Evolutionary conservation across 495 filamentous ascomycete genomes (phyloP), one percentile per base, ranked within the genome.

Genomic region (Xylaria scruposa): DNA sequence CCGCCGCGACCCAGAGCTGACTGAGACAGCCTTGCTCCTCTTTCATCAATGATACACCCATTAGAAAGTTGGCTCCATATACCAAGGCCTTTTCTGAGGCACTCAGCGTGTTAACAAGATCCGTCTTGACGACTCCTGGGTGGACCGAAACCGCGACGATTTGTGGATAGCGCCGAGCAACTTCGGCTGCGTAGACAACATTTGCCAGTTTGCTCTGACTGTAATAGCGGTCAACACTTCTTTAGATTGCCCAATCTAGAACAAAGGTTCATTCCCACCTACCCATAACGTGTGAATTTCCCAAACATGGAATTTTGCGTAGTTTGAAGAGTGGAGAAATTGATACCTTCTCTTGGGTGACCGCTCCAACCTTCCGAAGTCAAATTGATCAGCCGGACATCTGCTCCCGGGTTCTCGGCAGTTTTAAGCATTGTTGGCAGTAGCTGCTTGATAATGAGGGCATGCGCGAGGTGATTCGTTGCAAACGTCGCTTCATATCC

Each of bases 401-500:
- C 80, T 1, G 80, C 71, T 42, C 75, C 75, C 15, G 81, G 80
- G 33, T 80, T 62, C 49, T 81, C 63, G 54, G 85, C 83, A 0
- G 90, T 91, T 33, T 81, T 75, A 31, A 82, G 79, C n/a, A 94
- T 78, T 1, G 82, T 83, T 0, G 90, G 87, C 9, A 93, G 82
- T 8, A 94, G 81, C 8, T 90, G 81, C 59, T 87, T 85, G 26
- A 88, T 90, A 33, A 94, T 82, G 9, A 93, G 83, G 49, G 88
- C 89, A 73, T 92, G 91, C 6, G 88, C 89, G 68, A 94, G 78
- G 76, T 94, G 88, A 75, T 94, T 94, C 5, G 88, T 90, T n/a
- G 88, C 90, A 70, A 93, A 89, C 68, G 92, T 89, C 40, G 89
- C 83, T 75, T 94, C 91, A 76, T 89, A 90, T n/a, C 91, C 90